Evolutionary conservation across 192 early-diverging fungal genomes (phyloP).

Genomic region (Backusella tarrabulga): DNA sequence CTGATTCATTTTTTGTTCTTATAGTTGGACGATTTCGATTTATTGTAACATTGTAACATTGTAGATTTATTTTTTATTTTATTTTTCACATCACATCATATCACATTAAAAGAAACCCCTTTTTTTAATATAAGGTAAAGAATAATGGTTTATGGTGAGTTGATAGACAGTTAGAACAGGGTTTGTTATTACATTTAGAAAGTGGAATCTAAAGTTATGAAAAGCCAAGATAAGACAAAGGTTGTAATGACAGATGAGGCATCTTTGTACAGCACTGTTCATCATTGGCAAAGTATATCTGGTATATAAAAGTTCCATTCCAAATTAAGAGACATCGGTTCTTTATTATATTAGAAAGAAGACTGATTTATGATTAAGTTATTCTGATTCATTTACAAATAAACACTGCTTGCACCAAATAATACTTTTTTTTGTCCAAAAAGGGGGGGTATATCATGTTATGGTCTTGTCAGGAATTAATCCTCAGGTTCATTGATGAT

Average conservation of each 20-base stretch:
- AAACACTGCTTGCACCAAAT: neutral
- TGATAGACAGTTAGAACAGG: neutral
- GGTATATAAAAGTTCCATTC: too few species aligned
- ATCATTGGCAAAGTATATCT: too few species aligned
- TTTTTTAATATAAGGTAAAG: neutral
- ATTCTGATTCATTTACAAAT: neutral
- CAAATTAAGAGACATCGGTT: too few species aligned
- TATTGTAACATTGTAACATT: constrained; percentile 74
- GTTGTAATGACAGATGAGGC: too few species aligned
- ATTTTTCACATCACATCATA: neutral
- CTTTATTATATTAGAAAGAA: neutral
- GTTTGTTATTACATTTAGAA: too few species aligned
- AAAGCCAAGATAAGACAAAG: too few species aligned
- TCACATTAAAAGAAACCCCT: neutral
- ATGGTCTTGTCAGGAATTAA: neutral
- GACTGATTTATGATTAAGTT: neutral
- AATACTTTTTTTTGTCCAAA: neutral
- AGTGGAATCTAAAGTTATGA: too few species aligned
- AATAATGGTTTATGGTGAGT: neutral
- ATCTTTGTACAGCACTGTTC: too few species aligned
- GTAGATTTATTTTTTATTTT: neutral
- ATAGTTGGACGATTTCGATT: constrained; percentile 86
- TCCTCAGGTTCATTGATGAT: neutral
- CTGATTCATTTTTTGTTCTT: neutral
- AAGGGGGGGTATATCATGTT: neutral